phyloP scores from a whole-genome alignment of 164 flowering plant genomes.

The Taxillus chinensis region DNA sequence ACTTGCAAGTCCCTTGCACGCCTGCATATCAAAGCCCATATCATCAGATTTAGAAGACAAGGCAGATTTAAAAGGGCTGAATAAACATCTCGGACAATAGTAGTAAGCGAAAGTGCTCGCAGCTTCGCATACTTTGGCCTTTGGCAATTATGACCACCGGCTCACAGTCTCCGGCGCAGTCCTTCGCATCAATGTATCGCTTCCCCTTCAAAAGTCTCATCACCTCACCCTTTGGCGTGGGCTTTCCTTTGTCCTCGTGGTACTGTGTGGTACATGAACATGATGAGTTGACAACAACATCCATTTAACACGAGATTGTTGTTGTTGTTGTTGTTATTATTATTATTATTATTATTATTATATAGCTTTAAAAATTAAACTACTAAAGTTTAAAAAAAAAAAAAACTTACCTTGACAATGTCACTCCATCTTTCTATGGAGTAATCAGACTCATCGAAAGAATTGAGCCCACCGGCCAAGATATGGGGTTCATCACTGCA shows the following conservation, averaged over 20 bases:
- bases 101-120: not conserved
- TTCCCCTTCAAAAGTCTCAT: conserved; percentile 65
- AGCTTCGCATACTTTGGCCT: conserved; percentile 67
- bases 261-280: conserved; percentile 36
- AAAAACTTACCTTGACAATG: conserved; percentile 57
- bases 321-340: too few species aligned
- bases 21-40: conserved; percentile 25
- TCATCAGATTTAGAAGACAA: not conserved
- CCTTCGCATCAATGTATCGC: conserved; percentile 77
- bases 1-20: conserved; percentile 98
- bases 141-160: conserved; percentile 89
- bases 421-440: conserved; percentile 85
- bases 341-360: too few species aligned
- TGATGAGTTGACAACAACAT: too few species aligned
- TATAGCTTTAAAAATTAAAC: too few species aligned
- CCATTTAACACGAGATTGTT: too few species aligned
- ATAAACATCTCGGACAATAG: not conserved
- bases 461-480: conserved; percentile 83
- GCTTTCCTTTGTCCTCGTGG: conserved; percentile 91
- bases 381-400: not conserved
- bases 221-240: conserved; percentile 79
- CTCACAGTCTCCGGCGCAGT: conserved; percentile 85
- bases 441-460: conserved; percentile 88
- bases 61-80: too few species aligned
- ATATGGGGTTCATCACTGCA: conserved; percentile 65